Percentiles rank a stretch among this genome's conserved stretches.
Evolutionary conservation across 352 stramenopile genomes (phyloP).

Genomic region (Globisporangium apiculatum): DNA sequence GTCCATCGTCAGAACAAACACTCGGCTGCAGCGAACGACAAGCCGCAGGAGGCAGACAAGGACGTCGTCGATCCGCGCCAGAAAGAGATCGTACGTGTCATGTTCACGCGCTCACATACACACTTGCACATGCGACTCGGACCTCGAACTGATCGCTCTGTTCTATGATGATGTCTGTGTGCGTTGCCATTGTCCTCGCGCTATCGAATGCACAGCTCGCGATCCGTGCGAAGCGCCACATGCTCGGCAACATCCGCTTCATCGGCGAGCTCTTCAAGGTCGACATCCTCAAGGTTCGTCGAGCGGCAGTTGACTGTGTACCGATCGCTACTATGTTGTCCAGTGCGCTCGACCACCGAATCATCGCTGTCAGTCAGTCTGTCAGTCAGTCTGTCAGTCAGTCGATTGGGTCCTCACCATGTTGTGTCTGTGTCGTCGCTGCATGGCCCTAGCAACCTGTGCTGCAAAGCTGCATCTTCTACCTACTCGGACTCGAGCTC

Average conservation of each 20-base stretch:
- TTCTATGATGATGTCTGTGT: neutral
- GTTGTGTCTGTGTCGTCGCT: neutral
- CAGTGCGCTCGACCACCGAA: too few species aligned
- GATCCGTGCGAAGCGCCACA: constrained; percentile 58
- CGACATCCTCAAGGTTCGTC: constrained; percentile 66
- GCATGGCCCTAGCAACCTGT: constrained; percentile 37
- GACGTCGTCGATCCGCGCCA: constrained; percentile 31
- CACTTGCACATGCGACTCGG: too few species aligned
- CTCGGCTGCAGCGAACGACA: constrained; percentile 3
- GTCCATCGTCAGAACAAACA: constrained; percentile 11
- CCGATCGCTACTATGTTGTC: neutral
- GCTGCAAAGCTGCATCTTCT: constrained; percentile 72
- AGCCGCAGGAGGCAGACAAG: constrained; percentile 32
- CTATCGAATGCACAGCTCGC: constrained; percentile 20
- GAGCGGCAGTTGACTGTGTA: neutral
- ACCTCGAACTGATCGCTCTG: too few species aligned
- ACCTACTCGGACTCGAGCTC: constrained; percentile 71
- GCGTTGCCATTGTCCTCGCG: neutral
- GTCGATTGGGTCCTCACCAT: too few species aligned
- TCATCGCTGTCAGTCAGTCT: too few species aligned
- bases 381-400: too few species aligned
- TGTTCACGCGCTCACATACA: too few species aligned
- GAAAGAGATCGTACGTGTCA: constrained; percentile 44
- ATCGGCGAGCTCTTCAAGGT: constrained; percentile 86
- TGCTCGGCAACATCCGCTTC: constrained; percentile 87